phyloP scores from a whole-genome alignment of 805 yeast species.

The Yamadazyma sp. region DNA sequence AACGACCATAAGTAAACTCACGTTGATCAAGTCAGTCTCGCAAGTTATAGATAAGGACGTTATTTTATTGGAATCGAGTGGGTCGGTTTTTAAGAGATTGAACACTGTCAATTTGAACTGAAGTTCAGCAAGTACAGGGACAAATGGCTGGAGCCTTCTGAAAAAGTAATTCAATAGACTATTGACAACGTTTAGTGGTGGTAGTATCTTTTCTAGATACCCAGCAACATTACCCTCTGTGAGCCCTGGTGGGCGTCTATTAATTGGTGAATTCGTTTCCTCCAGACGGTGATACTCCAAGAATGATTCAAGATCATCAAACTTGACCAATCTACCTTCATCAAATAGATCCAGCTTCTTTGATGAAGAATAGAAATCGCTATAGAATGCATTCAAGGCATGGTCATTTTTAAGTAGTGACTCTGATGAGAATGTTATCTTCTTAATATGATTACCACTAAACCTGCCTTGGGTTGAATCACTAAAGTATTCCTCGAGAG shows the following conservation, averaged over 20 bases:
- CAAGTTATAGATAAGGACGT: slow-evolving; percentile 27
- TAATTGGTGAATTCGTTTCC: not conserved
- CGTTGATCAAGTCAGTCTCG: slow-evolving; percentile 36
- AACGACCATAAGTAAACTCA: slow-evolving; percentile 40
- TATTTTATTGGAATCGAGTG: slow-evolving; percentile 23
- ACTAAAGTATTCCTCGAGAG: slow-evolving; percentile 4
- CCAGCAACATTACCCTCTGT: not conserved
- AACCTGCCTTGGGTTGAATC: slow-evolving; percentile 4
- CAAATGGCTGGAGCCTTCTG: slow-evolving; percentile 41
- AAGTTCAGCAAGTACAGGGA: slow-evolving; percentile 44
- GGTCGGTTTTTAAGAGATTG: slow-evolving; percentile 22
- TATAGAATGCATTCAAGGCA: not conserved
- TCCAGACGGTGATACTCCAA: slow-evolving; percentile 1
- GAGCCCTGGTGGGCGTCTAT: not conserved
- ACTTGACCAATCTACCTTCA: slow-evolving; percentile 1
- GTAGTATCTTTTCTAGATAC: slow-evolving; percentile 36
- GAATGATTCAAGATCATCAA: slow-evolving; percentile 4
- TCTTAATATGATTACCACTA: slow-evolving; percentile 3
- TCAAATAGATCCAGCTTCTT: slow-evolving; percentile 4
- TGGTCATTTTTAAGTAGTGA: slow-evolving; percentile 1
- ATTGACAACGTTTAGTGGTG: slow-evolving; percentile 55
- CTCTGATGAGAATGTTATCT: not conserved
- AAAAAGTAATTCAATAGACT: slow-evolving; percentile 51
- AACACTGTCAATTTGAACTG: slow-evolving; percentile 21
- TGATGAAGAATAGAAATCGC: not conserved